Evolutionary conservation across 2,329 filamentous ascomycete genomes (phyloP).

Genomic region (Rhexocercosporidium sp.): DNA sequence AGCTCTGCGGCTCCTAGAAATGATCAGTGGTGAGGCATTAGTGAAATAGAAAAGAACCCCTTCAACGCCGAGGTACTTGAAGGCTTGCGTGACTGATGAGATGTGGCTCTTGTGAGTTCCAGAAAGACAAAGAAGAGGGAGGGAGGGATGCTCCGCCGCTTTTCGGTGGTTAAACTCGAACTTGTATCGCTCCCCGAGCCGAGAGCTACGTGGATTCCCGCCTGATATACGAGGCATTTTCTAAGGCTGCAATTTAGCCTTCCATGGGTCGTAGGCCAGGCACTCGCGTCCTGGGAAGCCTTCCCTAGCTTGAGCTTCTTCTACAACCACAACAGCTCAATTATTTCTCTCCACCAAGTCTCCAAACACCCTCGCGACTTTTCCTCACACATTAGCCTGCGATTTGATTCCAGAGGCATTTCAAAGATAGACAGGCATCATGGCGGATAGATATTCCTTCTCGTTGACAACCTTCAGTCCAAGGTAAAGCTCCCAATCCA

Average conservation of each 20-base stretch:
- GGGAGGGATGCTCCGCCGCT: neutral
- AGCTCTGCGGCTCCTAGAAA: conserved; percentile 22
- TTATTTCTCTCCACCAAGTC: conserved; percentile 21
- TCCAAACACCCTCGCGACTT: conserved; percentile 14
- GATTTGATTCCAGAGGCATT: conserved; percentile 7
- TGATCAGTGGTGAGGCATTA: conserved; percentile 31
- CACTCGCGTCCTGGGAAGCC: conserved; percentile 36
- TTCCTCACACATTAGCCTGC: conserved; percentile 7
- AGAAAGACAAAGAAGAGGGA: conserved; percentile 28
- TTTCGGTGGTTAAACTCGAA: neutral
- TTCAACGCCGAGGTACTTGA: conserved; percentile 12
- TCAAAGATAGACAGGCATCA: conserved; percentile 50
- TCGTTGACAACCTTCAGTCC: conserved; percentile 99
- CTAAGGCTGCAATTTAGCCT: conserved; percentile 11
- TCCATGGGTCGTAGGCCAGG: neutral
- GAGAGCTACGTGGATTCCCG: neutral
- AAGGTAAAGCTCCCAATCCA: conserved; percentile 61
- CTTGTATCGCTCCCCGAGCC: neutral
- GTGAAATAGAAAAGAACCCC: conserved; percentile 23
- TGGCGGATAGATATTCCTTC: conserved; percentile 99
- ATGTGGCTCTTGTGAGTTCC: conserved; percentile 30
- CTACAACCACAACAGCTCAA: conserved; percentile 31
- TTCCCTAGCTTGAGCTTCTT: conserved; percentile 33
- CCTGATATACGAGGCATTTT: neutral
- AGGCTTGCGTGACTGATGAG: conserved; percentile 17